These are phyloP conservation scores for Penicillium polonicum DNA, from an alignment of 2,329 filamentous ascomycete species.

Conservation along the genomic window DNA sequence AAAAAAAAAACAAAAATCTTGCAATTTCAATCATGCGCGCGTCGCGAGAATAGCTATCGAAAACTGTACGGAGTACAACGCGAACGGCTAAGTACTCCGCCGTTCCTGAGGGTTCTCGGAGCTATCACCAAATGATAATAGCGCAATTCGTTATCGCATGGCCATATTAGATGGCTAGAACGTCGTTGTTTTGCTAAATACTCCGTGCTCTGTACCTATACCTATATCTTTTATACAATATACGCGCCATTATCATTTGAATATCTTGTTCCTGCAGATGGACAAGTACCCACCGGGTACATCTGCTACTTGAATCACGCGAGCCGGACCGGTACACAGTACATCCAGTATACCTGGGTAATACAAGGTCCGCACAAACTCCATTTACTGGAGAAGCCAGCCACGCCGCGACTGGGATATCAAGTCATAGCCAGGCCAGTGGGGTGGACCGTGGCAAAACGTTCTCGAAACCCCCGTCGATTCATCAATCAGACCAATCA, in stretches of 20 bases:
- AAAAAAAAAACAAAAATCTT: not conserved
- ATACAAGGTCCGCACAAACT: slow-evolving; percentile 12
- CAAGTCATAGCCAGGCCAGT: slow-evolving; percentile 12
- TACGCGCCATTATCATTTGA: not conserved
- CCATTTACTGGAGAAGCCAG: slow-evolving; percentile 19
- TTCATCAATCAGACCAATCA: slow-evolving; percentile 12
- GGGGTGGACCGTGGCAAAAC: slow-evolving; percentile 37
- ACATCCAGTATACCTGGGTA: slow-evolving; percentile 1
- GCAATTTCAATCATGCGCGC: slow-evolving; percentile 5
- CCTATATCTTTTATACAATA: not conserved
- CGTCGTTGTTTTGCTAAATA: not conserved
- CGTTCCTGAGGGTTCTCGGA: slow-evolving; percentile 4
- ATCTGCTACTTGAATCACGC: not conserved
- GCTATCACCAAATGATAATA: slow-evolving; percentile 6
- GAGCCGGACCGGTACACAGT: not conserved
- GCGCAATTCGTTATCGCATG: slow-evolving; percentile 17
- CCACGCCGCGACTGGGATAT: slow-evolving; percentile 16
- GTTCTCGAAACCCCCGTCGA: slow-evolving; percentile 28
- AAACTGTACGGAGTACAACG: slow-evolving; percentile 2
- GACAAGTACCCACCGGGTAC: slow-evolving; percentile 3
- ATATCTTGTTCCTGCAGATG: slow-evolving; percentile 8
- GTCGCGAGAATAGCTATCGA: slow-evolving; percentile 4
- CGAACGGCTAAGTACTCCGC: slow-evolving; percentile 11
- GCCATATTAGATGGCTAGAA: not conserved
- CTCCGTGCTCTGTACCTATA: not conserved